Conservation (phyloP, 345 rosid genomes). For the Ailanthus altissimus region DNA sequence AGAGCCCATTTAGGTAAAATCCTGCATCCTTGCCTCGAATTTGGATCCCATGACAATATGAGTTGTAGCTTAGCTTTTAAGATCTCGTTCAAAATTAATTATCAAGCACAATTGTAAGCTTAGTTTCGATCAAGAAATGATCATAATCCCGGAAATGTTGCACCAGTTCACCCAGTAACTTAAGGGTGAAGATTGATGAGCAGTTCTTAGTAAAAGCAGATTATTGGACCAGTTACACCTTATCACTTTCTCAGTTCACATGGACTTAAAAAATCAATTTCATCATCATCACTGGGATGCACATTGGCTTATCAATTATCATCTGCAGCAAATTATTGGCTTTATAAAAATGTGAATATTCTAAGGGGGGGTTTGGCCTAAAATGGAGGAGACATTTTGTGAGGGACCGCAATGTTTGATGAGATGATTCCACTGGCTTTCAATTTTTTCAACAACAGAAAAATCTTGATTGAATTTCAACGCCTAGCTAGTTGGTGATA, state of each 20-base stretch:
- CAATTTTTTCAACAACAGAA: not conserved
- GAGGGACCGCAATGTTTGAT: not conserved
- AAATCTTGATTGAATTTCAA: conserved; percentile 28
- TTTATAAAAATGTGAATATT: not conserved
- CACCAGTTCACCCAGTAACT: no score
- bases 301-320: conserved; percentile 4
- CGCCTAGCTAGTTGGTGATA: conserved; percentile 31
- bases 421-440: not conserved
- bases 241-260: conserved; percentile 10
- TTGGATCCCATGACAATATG: not conserved
- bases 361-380: not conserved
- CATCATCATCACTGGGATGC: not conserved
- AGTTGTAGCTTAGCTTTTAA: not conserved
- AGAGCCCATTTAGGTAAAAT: no score
- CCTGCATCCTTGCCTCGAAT: no score
- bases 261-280: not conserved
- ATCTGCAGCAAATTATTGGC: not conserved
- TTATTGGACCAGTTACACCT: not conserved
- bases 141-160: not conserved
- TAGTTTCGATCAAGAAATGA: not conserved
- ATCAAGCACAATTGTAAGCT: not conserved
- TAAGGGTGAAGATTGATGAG: no score
- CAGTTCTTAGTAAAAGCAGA: not conserved
- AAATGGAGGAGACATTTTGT: not conserved
- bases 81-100: not conserved